Evolutionary conservation across 768 basidiomycete genomes (phyloP), one percentile per base, ranked within the genome.

Genomic region (Pholiota microspora): DNA sequence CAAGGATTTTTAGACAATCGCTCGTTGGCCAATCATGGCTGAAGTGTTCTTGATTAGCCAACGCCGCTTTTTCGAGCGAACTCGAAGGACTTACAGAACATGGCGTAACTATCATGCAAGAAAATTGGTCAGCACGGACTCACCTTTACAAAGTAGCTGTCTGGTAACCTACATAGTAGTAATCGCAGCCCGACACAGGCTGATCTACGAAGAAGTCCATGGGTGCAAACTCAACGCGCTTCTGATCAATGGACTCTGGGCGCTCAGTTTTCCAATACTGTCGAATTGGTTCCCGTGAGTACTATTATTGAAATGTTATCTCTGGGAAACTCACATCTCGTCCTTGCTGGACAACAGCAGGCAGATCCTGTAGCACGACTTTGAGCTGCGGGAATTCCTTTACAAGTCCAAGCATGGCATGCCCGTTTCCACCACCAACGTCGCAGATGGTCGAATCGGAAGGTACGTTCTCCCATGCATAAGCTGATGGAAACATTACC

Each of bases 321-420:
- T 12, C 28, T 24, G 21, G 45, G 42, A 16, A 44, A 71, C 59
- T 48, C 68, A 64, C 32, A 38, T 58, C 51, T 27, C 59, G 54
- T 12, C 70, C 74, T 58, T 71, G 67, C 7, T 59, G n/a, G 15
- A 74, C 63, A 1, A 66, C 63, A 1, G 57, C 55, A 1, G 68
- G 69, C 5, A 69, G 57, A 52, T 77, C 77, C 53, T 78, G 75
- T 13, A 77, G 60, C 24, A 71, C 62, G n/a, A 75, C 48, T 35
- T 67, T 63, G 4, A 77, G 58, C 13, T 69, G 62, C 0, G 76
- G 71, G 52, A 68, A 68, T 2, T 56, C 59, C 54, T 70, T 71
- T 1, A 65, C 53, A 2, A 79, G 64, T 8, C 57, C 55, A 36
- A 77, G 63, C 1, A 69, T 62, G 15, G 69, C 60, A 40, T 67